Percentiles rank a stretch among this genome's conserved stretches.
Conservation (phyloP, 495 filamentous ascomycete species). For the Chaetomidium leptoderma region DNA sequence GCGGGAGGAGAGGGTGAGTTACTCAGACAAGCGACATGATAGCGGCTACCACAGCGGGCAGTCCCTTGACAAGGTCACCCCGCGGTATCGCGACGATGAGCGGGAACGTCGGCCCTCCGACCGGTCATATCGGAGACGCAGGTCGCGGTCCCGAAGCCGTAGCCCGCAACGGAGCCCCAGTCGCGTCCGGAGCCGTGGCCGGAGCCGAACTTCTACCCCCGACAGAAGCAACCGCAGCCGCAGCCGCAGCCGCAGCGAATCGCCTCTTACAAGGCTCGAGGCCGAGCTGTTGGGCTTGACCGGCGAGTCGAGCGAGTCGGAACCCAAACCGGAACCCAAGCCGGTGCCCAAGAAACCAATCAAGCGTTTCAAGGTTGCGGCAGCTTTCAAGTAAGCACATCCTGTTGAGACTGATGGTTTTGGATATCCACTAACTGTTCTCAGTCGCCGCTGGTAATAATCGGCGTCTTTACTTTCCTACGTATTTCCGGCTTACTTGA, state of each 20-base stretch:
- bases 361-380: conserved; percentile 27
- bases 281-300: conserved; percentile 24
- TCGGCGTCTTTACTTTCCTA: not conserved
- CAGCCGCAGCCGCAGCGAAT: conserved; percentile 26
- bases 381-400: conserved; percentile 26
- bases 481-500: not conserved
- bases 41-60: conserved; percentile 36
- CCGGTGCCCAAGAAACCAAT: conserved; percentile 23
- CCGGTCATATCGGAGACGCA: conserved; percentile 13
- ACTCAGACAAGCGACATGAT: conserved; percentile 25
- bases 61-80: conserved; percentile 18
- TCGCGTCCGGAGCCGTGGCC: conserved; percentile 4
- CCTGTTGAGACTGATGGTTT: not conserved
- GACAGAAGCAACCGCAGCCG: conserved; percentile 16
- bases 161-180: conserved; percentile 8
- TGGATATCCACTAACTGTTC: not conserved
- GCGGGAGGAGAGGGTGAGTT: conserved; percentile 19
- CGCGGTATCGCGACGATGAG: conserved; percentile 18
- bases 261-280: conserved; percentile 27
- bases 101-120: conserved; percentile 6
- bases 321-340: conserved; percentile 14
- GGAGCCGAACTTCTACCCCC: conserved; percentile 3
- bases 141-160: conserved; percentile 15
- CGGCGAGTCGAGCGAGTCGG: conserved; percentile 16
- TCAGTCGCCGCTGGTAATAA: conserved; percentile 10